Evolutionary conservation across 441 rosid genomes (phyloP).

Genomic region (Capsella rubella): DNA sequence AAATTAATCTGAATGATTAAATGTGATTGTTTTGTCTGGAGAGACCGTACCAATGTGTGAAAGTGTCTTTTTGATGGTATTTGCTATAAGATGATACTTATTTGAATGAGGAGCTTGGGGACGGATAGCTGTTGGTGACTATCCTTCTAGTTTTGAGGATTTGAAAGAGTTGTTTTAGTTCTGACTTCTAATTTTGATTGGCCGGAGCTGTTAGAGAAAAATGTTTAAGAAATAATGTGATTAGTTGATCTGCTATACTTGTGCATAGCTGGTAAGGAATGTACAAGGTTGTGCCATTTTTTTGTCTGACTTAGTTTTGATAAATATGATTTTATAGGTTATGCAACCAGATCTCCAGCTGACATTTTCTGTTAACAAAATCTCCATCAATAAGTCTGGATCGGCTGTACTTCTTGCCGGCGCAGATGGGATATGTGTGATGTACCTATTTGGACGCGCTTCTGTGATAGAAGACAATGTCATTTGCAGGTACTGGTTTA

Average conservation of each 20-base stretch:
- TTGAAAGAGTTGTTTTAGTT: not conserved
- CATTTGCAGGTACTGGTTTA: conserved; percentile 72
- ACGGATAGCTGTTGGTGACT: not conserved
- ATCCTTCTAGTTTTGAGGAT: not conserved
- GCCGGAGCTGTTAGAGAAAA: not conserved
- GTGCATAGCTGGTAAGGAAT: conserved; percentile 11
- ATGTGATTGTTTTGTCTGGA: too few relatives aligned
- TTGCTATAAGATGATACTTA: too few relatives aligned
- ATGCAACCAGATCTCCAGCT: conserved; percentile 68
- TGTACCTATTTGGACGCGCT: conserved; percentile 81
- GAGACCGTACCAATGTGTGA: too few relatives aligned
- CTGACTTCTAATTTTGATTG: not conserved
- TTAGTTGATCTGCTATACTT: not conserved
- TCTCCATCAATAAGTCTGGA: conserved; percentile 81
- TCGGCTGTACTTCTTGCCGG: conserved; percentile 79
- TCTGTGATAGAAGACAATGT: conserved; percentile 57
- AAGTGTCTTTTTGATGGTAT: too few relatives aligned
- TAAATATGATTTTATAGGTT: conserved; percentile 53
- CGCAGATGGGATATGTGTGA: conserved; percentile 67
- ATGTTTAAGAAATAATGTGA: not conserved
- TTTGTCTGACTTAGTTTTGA: not conserved
- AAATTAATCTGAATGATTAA: too few relatives aligned
- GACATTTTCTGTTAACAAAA: conserved; percentile 62
- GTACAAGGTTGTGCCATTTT: not conserved
- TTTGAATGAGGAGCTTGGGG: not conserved